Conservation (phyloP, 495 filamentous ascomycete genomes). For the Talaromyces thailandensis region DNA sequence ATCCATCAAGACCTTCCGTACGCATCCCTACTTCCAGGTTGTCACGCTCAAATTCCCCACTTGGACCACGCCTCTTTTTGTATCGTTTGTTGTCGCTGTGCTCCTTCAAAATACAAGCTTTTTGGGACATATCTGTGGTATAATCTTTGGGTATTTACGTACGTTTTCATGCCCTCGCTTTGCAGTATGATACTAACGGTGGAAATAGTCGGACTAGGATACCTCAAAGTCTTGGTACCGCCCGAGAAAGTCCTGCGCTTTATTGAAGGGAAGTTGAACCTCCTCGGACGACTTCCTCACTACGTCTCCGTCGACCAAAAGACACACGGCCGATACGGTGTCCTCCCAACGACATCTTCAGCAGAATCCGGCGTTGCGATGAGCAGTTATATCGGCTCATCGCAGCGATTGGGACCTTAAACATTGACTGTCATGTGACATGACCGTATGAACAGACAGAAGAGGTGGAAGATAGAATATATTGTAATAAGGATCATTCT, state of each 20-base stretch:
- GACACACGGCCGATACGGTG: slow-evolving; percentile 90
- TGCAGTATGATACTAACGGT: neutral
- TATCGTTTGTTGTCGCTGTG: slow-evolving; percentile 60
- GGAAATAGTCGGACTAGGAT: slow-evolving; percentile 65
- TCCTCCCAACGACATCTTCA: slow-evolving; percentile 55
- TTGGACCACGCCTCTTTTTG: slow-evolving; percentile 76
- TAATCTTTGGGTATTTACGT: slow-evolving; percentile 80
- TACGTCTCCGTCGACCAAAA: slow-evolving; percentile 92
- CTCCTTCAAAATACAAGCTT: slow-evolving; percentile 74
- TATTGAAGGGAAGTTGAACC: slow-evolving; percentile 77
- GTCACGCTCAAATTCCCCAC: slow-evolving; percentile 75
- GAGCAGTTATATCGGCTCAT: slow-evolving; percentile 47
- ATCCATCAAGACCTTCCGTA: slow-evolving; percentile 67
- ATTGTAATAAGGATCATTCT: slow-evolving; percentile 13
- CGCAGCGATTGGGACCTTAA: slow-evolving; percentile 59
- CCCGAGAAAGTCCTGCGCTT: slow-evolving; percentile 73
- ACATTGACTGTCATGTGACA: neutral
- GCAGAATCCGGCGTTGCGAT: slow-evolving; percentile 40
- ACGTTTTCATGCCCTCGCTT: slow-evolving; percentile 20
- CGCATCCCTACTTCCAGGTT: slow-evolving; percentile 63
- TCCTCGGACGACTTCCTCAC: slow-evolving; percentile 71
- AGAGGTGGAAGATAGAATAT: slow-evolving; percentile 6
- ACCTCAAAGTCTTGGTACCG: slow-evolving; percentile 73
- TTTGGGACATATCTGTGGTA: slow-evolving; percentile 76
- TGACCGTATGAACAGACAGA: neutral